phyloP scores from a whole-genome alignment of 441 rosid species.

The Mallotus japonicus region DNA sequence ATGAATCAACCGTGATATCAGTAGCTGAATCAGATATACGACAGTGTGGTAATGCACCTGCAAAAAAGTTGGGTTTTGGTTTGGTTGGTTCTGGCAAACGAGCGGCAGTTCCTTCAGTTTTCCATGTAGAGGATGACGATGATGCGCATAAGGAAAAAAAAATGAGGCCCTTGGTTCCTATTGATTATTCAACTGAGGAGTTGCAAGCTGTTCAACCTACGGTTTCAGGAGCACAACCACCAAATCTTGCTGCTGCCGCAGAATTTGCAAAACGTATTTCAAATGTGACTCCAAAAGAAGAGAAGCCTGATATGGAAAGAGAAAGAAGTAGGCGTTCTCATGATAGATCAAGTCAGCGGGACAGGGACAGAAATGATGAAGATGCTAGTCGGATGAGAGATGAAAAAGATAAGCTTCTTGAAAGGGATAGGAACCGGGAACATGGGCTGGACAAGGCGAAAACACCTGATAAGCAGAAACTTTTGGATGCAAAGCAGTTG shows the following conservation, averaged over 20 bases:
- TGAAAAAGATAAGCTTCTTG: conserved; percentile 46
- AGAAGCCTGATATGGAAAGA: conserved; percentile 67
- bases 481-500: conserved; percentile 92
- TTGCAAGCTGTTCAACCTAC: conserved; percentile 70
- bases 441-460: conserved; percentile 64
- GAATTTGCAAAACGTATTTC: conserved; percentile 93
- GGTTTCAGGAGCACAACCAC: conserved; percentile 62
- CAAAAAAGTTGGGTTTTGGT: conserved; percentile 93
- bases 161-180: conserved; percentile 97
- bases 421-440: conserved; percentile 58
- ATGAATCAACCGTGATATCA: conserved; percentile 40
- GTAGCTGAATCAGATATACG: conserved; percentile 50
- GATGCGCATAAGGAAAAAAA: conserved; percentile 82
- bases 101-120: conserved; percentile 88
- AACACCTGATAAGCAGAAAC: conserved; percentile 75
- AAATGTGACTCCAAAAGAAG: conserved; percentile 63
- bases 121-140: conserved; percentile 92
- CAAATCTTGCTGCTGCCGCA: conserved; percentile 91
- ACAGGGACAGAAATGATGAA: conserved; percentile 56
- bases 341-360: conserved; percentile 69
- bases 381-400: conserved; percentile 49
- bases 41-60: conserved; percentile 51
- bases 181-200: conserved; percentile 95
- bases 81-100: conserved; percentile 92
- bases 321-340: conserved; percentile 77